Evolutionary conservation across 495 filamentous ascomycete genomes (phyloP).

Genomic region (Daldinia grandis): DNA sequence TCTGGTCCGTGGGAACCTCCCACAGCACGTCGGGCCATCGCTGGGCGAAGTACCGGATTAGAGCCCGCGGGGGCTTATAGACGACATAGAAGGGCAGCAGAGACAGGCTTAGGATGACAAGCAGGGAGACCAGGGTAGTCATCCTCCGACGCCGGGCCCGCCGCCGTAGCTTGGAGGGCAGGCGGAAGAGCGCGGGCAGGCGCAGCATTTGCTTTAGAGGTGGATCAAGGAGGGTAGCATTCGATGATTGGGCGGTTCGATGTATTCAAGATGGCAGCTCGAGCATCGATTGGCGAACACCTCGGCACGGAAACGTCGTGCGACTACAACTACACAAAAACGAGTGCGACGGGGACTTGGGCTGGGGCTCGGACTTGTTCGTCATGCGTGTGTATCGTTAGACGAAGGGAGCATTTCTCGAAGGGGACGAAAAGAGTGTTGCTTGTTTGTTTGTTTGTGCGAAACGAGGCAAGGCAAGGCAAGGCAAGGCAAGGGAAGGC

Average conservation of each 20-base stretch:
- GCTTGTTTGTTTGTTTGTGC: not conserved
- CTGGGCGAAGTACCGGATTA: constrained; percentile 73
- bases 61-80: constrained; percentile 75
- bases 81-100: constrained; percentile 67
- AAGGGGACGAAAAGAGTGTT: not conserved
- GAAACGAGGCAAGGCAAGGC: not conserved
- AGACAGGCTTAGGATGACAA: constrained; percentile 58
- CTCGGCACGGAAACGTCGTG: constrained; percentile 1
- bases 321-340: not conserved
- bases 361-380: not conserved
- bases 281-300: not conserved
- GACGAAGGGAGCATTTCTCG: constrained; percentile 5
- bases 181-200: constrained; percentile 55
- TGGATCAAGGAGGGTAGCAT: constrained; percentile 21
- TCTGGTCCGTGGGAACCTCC: constrained; percentile 63
- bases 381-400: not conserved
- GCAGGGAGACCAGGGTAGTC: constrained; percentile 61
- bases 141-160: constrained; percentile 64
- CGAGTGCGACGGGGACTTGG: not conserved
- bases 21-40: constrained; percentile 81
- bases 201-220: constrained; percentile 45
- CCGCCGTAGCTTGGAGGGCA: constrained; percentile 60
- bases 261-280: not conserved
- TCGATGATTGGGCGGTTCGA: constrained; percentile 6
- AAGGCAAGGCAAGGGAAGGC: not conserved